Evolutionary conservation across 1,284 basidiomycete genomes (phyloP).

Genomic region (Rhodotorula glutinis): DNA sequence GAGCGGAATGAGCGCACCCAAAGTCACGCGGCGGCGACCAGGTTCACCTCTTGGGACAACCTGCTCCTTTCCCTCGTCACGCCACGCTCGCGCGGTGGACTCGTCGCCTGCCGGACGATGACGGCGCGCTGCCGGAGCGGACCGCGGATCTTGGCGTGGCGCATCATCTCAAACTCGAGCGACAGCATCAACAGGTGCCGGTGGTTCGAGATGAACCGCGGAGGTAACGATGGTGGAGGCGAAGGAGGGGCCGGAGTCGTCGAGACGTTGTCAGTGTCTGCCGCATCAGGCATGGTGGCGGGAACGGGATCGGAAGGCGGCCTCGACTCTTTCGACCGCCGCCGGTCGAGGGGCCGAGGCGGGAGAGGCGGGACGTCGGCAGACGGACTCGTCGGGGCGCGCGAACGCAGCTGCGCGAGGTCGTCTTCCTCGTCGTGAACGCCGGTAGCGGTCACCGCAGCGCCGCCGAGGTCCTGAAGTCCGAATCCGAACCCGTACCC

Average conservation of each 20-base stretch:
- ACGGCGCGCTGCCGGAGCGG: constrained; percentile 35
- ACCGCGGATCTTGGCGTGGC: constrained; percentile 36
- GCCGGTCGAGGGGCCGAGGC: neutral
- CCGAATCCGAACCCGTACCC: constrained; percentile 1
- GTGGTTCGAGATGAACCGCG: constrained; percentile 41
- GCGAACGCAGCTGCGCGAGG: neutral
- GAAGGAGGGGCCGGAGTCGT: neutral
- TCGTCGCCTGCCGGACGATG: constrained; percentile 21
- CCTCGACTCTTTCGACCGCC: no score
- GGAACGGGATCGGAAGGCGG: no score
- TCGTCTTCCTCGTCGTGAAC: neutral
- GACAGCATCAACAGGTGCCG: constrained; percentile 39
- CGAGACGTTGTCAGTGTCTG: no score
- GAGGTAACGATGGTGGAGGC: neutral
- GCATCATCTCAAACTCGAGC: constrained; percentile 42
- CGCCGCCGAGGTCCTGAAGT: neutral
- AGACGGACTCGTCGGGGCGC: neutral
- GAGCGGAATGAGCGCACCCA: no score
- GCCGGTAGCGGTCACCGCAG: neutral
- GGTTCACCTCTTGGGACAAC: constrained; percentile 2
- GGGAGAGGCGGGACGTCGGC: constrained; percentile 11
- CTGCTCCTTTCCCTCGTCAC: constrained; percentile 2
- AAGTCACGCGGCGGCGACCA: neutral
- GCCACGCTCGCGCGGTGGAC: neutral
- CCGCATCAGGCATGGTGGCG: no score